These are phyloP conservation scores for Cladophialophora immunda DNA, from an alignment of 2,329 filamentous ascomycete genomes.

Conservation along the genomic window DNA sequence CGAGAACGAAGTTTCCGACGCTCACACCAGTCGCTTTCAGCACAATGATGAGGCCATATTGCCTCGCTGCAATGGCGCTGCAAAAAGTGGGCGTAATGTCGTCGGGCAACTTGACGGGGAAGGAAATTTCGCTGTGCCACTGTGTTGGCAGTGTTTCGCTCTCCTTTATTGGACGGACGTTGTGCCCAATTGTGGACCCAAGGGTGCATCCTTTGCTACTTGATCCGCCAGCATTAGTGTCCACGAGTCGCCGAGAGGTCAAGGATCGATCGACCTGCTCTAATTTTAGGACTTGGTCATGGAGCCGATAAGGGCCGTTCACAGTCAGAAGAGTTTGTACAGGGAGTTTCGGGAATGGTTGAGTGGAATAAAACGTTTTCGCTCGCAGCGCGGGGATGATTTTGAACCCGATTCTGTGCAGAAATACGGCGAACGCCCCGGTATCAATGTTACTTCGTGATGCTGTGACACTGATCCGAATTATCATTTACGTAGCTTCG, in stretches of 20 bases:
- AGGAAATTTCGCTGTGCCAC: too few species aligned
- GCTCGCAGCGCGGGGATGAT: constrained; percentile 8
- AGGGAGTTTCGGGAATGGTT: constrained; percentile 13
- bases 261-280: constrained; percentile 11
- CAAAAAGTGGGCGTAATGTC: constrained; percentile 15
- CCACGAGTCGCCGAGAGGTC: constrained; percentile 8
- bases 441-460: too few species aligned
- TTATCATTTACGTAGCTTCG: too few species aligned
- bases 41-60: constrained; percentile 13
- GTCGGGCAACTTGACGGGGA: too few species aligned
- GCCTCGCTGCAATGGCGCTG: constrained; percentile 14
- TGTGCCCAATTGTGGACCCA: too few species aligned
- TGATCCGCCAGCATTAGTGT: neutral
- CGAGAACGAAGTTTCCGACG: constrained; percentile 15
- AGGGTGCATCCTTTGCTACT: too few species aligned
- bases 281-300: constrained; percentile 16
- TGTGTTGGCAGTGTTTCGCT: too few species aligned
- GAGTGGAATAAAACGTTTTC: constrained; percentile 23
- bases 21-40: constrained; percentile 6
- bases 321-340: constrained; percentile 8
- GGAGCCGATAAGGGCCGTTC: constrained; percentile 11
- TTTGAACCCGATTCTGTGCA: constrained; percentile 16
- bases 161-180: too few species aligned
- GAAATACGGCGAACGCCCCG: neutral
- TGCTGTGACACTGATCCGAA: too few species aligned